Evolutionary conservation across 1,139 yeast genomes (phyloP).

Genomic region (Yamadazyma dendronema): DNA sequence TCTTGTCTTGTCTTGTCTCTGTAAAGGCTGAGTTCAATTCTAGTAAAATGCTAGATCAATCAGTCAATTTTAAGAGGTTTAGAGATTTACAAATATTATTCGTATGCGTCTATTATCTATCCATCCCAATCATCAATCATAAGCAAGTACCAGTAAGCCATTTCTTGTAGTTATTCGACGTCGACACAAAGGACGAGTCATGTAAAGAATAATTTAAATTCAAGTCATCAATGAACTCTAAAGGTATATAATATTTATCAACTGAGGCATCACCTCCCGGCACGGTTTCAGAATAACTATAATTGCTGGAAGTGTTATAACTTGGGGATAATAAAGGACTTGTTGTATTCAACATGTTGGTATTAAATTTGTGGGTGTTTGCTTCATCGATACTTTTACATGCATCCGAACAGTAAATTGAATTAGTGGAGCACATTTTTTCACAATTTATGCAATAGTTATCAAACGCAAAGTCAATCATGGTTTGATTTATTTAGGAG

Average conservation of each 20-base stretch:
- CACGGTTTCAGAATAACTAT: neutral
- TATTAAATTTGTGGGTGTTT: constrained; percentile 11
- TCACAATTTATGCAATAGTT: constrained; percentile 69
- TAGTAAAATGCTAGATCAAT: too few relatives aligned
- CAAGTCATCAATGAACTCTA: constrained; percentile 15
- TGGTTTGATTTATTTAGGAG: constrained; percentile 5
- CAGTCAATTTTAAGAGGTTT: too few relatives aligned
- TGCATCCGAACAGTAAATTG: constrained; percentile 59
- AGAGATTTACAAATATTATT: neutral
- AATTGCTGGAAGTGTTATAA: constrained; percentile 3
- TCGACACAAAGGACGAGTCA: constrained; percentile 13
- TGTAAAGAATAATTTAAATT: constrained; percentile 12
- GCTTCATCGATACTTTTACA: constrained; percentile 50
- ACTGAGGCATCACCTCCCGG: neutral
- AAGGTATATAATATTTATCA: constrained; percentile 8
- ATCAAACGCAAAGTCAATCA: constrained; percentile 40
- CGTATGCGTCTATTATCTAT: neutral
- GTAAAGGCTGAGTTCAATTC: too few relatives aligned
- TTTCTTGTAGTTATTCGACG: constrained; percentile 43
- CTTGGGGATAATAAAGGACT: constrained; percentile 16
- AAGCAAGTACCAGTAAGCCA: constrained; percentile 34
- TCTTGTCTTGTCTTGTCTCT: too few relatives aligned
- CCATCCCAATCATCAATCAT: constrained; percentile 4
- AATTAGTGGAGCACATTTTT: constrained; percentile 49
- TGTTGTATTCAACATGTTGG: constrained; percentile 4